These are phyloP conservation scores for Oryza meyeriana DNA, from an alignment of 176 grass and related monocot genomes.

Conservation along the genomic window DNA sequence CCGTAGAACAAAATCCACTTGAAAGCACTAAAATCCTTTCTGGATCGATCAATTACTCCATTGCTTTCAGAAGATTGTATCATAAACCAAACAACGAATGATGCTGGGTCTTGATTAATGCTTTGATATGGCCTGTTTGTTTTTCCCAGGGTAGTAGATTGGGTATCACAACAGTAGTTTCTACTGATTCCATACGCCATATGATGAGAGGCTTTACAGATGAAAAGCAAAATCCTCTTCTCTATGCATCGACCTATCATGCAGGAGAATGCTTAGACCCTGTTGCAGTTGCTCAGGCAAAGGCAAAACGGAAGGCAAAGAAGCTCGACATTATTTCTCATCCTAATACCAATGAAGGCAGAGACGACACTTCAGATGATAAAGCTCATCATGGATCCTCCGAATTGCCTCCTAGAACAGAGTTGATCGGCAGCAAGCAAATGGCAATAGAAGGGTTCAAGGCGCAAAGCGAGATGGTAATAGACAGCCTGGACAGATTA, in stretches of 20 bases:
- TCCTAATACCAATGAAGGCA: slow-evolving; percentile 31
- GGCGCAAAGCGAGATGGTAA: slow-evolving; percentile 96
- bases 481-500: slow-evolving; percentile 88
- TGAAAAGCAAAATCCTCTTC: slow-evolving; percentile 80
- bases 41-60: background rate
- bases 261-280: slow-evolving; percentile 88
- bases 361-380: slow-evolving; percentile 44
- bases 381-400: slow-evolving; percentile 38
- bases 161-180: slow-evolving; percentile 88
- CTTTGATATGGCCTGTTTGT: background rate
- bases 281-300: slow-evolving; percentile 72
- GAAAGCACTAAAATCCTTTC: background rate
- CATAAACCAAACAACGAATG: background rate
- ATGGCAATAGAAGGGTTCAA: slow-evolving; percentile 96
- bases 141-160: slow-evolving; percentile 71
- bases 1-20: background rate
- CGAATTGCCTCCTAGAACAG: slow-evolving; percentile 41
- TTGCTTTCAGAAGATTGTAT: slow-evolving; percentile 12
- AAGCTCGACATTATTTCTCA: slow-evolving; percentile 53
- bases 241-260: slow-evolving; percentile 97
- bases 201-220: slow-evolving; percentile 96
- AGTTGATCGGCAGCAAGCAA: slow-evolving; percentile 69
- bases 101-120: background rate
- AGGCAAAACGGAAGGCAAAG: slow-evolving; percentile 75
- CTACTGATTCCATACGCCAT: slow-evolving; percentile 93